Percentiles rank a stretch among this genome's conserved stretches.
Conservation (phyloP, 2,329 filamentous ascomycete species). For the Cucurbitaria berberidis region DNA sequence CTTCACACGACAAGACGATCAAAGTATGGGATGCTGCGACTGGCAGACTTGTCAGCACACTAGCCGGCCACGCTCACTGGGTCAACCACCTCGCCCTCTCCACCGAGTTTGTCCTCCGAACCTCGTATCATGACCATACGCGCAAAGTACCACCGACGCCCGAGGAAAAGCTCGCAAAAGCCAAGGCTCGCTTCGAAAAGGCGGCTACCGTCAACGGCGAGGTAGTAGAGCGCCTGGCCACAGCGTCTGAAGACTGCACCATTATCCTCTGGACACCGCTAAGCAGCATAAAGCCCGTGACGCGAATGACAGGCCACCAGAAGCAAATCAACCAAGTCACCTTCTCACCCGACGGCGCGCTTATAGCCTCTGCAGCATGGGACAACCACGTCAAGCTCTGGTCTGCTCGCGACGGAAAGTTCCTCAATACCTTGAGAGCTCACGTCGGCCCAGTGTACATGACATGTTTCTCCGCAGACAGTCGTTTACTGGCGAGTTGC, state of each 20-base stretch:
- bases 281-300: slow-evolving; percentile 77
- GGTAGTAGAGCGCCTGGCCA: slow-evolving; percentile 83
- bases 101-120: slow-evolving; percentile 87
- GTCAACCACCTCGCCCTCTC: slow-evolving; percentile 95
- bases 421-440: slow-evolving; percentile 84
- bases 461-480: slow-evolving; percentile 90
- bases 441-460: slow-evolving; percentile 94
- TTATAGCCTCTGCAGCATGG: slow-evolving; percentile 88
- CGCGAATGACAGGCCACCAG: slow-evolving; percentile 90
- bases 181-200: slow-evolving; percentile 82
- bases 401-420: slow-evolving; percentile 77
- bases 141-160: slow-evolving; percentile 71
- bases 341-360: slow-evolving; percentile 86
- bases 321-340: slow-evolving; percentile 96
- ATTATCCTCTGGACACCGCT: slow-evolving; percentile 95
- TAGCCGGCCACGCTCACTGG: slow-evolving; percentile 87
- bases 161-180: slow-evolving; percentile 74
- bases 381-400: slow-evolving; percentile 96
- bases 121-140: slow-evolving; percentile 82
- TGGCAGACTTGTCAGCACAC: slow-evolving; percentile 79
- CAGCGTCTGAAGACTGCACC: slow-evolving; percentile 92
- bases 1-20: slow-evolving; percentile 88
- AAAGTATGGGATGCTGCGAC: slow-evolving; percentile 85
- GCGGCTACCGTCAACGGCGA: slow-evolving; percentile 78
- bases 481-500: slow-evolving; percentile 81